These are phyloP conservation scores for Rhodotorula sp. DNA, from an alignment of 1,284 basidiomycete genomes.

Conservation along the genomic window DNA sequence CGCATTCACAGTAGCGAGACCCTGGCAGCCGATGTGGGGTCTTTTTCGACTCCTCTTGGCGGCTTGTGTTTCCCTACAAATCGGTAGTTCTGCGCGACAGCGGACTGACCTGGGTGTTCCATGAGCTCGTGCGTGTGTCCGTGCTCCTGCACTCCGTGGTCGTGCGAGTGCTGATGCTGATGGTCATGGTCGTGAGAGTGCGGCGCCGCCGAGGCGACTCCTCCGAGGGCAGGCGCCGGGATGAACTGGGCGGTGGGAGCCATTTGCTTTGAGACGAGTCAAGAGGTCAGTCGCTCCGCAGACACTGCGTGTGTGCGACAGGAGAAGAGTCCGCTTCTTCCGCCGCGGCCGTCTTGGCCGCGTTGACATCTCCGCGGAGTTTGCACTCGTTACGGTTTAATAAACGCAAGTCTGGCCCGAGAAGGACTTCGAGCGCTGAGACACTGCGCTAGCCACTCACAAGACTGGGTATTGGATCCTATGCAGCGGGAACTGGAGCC, in stretches of 20 bases:
- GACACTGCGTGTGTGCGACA: background rate
- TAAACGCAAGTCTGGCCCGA: too few relatives aligned
- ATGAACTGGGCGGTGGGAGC: constrained; percentile 31
- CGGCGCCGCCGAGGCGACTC: constrained; percentile 3
- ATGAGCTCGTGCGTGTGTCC: constrained; percentile 81
- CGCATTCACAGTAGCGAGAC: too few relatives aligned
- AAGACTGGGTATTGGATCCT: too few relatives aligned
- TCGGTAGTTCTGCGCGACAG: background rate
- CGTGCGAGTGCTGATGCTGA: constrained; percentile 28
- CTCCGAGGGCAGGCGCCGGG: constrained; percentile 21
- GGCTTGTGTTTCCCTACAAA: background rate
- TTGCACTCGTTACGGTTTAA: too few relatives aligned
- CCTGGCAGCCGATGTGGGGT: background rate
- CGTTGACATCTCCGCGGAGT: too few relatives aligned
- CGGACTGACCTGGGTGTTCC: constrained; percentile 71
- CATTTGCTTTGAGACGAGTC: background rate
- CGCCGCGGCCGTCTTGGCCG: too few relatives aligned
- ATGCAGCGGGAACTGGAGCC: too few relatives aligned
- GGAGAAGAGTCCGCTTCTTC: background rate
- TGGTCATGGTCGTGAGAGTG: constrained; percentile 25
- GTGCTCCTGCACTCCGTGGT: constrained; percentile 55
- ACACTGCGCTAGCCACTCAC: too few relatives aligned
- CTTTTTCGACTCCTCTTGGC: background rate
- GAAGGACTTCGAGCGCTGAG: too few relatives aligned
- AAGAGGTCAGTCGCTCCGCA: too few relatives aligned